Evolutionary conservation across 1,284 basidiomycete genomes (phyloP).

Genomic region (Taiwanofungus camphoratus): DNA sequence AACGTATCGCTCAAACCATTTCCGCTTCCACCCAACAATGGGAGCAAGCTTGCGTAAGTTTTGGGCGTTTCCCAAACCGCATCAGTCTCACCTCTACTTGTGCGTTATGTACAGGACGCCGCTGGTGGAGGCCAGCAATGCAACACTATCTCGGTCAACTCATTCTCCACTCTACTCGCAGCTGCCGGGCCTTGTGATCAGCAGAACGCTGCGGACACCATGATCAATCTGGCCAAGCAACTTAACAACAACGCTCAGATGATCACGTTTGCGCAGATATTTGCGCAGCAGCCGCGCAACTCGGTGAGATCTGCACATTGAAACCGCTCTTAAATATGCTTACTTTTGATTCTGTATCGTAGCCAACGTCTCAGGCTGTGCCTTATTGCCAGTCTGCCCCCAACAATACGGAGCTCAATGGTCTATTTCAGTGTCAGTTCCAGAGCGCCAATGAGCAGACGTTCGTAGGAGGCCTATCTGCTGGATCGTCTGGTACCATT

Average conservation of each 20-base stretch:
- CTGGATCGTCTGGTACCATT: conserved; percentile 31
- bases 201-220: conserved; percentile 53
- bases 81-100: background rate
- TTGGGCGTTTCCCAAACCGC: background rate
- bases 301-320: conserved; percentile 23
- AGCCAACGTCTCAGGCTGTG: conserved; percentile 33
- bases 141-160: conserved; percentile 45
- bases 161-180: conserved; percentile 50
- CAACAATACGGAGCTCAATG: conserved; percentile 34
- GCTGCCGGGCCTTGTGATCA: conserved; percentile 53
- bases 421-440: conserved; percentile 41
- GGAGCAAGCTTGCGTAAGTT: conserved; percentile 35
- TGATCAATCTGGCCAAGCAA: conserved; percentile 55
- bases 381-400: conserved; percentile 37
- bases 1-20: conserved; percentile 38
- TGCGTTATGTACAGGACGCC: conserved; percentile 26
- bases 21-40: conserved; percentile 33
- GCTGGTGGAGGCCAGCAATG: conserved; percentile 51
- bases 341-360: background rate
- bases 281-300: conserved; percentile 55
- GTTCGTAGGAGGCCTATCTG: conserved; percentile 27
- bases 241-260: conserved; percentile 49
- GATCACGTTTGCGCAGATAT: conserved; percentile 55
- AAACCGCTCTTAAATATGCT: background rate
- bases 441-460: conserved; percentile 27